Conservation (phyloP, 164 flowering plant species). For the Vitis vinifera region DNA sequence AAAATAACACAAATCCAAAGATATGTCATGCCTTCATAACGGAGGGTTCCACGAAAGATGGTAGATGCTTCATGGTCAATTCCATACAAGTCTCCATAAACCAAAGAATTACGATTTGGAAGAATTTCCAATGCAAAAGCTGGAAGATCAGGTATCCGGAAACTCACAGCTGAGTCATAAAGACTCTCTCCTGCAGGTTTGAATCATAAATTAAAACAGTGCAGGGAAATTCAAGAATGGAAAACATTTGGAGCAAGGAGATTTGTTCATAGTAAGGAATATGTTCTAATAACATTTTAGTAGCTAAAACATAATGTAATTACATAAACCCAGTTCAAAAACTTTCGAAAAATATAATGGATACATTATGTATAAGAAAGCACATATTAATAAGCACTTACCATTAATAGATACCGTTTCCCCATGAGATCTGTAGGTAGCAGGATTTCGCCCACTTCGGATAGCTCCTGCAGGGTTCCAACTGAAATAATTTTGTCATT, state of each 20-base stretch:
- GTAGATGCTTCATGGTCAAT: constrained; percentile 85
- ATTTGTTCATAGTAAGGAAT: too few relatives aligned
- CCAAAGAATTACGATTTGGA: constrained; percentile 88
- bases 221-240: too few relatives aligned
- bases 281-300: too few relatives aligned
- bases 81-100: constrained; percentile 84
- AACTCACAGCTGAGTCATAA: constrained; percentile 74
- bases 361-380: background rate
- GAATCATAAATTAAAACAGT: background rate
- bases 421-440: constrained; percentile 65
- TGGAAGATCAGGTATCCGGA: constrained; percentile 77
- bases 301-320: too few relatives aligned
- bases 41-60: constrained; percentile 93
- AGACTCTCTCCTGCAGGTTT: constrained; percentile 71
- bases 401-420: constrained; percentile 77
- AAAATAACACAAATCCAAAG: background rate
- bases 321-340: too few relatives aligned
- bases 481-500: constrained; percentile 39
- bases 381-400: constrained; percentile 22
- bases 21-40: constrained; percentile 76
- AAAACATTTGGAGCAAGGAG: too few relatives aligned
- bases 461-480: constrained; percentile 99
- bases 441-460: constrained; percentile 83
- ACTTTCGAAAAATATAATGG: too few relatives aligned
- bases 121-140: constrained; percentile 96